These are phyloP conservation scores for Prunus fruticosa DNA, from an alignment of 306 rosid genomes.

Conservation along the genomic window DNA sequence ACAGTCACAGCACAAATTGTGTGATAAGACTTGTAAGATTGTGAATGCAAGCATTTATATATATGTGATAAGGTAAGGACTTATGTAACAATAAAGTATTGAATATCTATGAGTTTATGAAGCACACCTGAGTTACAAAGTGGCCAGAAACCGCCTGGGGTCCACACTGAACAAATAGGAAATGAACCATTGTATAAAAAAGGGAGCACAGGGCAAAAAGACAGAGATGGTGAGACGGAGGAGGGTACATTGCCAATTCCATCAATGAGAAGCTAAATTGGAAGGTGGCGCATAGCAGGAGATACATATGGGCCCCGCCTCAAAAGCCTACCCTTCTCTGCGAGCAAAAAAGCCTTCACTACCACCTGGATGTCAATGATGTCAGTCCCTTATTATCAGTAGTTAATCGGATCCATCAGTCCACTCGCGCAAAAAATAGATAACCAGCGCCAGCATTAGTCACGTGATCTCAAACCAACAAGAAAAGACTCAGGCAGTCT, in stretches of 20 bases:
- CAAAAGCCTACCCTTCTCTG: not conserved
- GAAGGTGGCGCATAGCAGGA: constrained; percentile 3
- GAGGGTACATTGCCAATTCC: too few relatives aligned
- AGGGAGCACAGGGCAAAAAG: not conserved
- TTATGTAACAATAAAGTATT: too few relatives aligned
- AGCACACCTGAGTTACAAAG: too few relatives aligned
- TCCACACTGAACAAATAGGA: too few relatives aligned
- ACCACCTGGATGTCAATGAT: not conserved
- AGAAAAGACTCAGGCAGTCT: too few relatives aligned
- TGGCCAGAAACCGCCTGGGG: too few relatives aligned
- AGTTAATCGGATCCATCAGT: not conserved
- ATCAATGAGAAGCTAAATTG: not conserved
- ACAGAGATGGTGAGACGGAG: not conserved
- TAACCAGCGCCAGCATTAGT: not conserved
- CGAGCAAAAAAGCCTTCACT: not conserved
- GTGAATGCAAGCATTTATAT: too few relatives aligned
- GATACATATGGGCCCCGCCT: not conserved
- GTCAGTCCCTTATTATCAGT: not conserved
- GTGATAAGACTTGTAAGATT: too few relatives aligned
- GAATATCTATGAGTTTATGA: too few relatives aligned
- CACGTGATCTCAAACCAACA: not conserved
- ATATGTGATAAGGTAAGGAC: too few relatives aligned
- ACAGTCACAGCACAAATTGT: too few relatives aligned
- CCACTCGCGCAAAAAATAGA: not conserved
- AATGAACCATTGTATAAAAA: too few relatives aligned